phyloP scores from a whole-genome alignment of 148 eudicot genomes.

The Vaccinium myrtillus region DNA sequence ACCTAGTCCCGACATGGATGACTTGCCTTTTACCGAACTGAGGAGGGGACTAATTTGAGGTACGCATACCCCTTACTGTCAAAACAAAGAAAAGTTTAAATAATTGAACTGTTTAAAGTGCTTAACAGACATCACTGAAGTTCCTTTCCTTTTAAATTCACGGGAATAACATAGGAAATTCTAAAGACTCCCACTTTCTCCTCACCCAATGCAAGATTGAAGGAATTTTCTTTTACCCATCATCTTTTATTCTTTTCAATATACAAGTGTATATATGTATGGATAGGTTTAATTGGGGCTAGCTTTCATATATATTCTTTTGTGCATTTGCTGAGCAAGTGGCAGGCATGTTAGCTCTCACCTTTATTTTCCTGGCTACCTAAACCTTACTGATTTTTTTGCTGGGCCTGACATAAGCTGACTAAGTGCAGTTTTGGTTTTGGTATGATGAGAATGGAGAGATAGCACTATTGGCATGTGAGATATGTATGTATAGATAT shows the following conservation, averaged over 20 bases:
- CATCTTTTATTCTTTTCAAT: neutral
- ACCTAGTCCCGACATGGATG: too few species aligned
- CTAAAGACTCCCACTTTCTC: constrained; percentile 13
- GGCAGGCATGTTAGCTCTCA: constrained; percentile 51
- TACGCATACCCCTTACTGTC: too few species aligned
- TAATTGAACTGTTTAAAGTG: constrained; percentile 24
- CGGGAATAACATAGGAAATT: constrained; percentile 17
- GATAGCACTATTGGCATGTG: constrained; percentile 22
- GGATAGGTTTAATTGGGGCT: constrained; percentile 22
- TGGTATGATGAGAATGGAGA: constrained; percentile 25
- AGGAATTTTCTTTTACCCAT: constrained; percentile 35
- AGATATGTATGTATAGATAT: neutral
- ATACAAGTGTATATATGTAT: neutral
- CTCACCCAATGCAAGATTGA: constrained; percentile 55
- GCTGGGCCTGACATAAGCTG: constrained; percentile 40
- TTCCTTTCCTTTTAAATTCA: constrained; percentile 21
- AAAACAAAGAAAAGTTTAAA: neutral
- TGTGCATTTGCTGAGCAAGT: constrained; percentile 38
- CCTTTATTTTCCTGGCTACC: constrained; percentile 32
- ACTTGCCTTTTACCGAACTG: too few species aligned
- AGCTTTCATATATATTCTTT: constrained; percentile 30
- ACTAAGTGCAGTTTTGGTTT: constrained; percentile 36
- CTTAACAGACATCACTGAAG: constrained; percentile 34
- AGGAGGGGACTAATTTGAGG: too few species aligned
- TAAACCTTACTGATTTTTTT: constrained; percentile 28